These are phyloP conservation scores for Chalciporus chontae DNA, from an alignment of 768 basidiomycete species.

Conservation along the genomic window DNA sequence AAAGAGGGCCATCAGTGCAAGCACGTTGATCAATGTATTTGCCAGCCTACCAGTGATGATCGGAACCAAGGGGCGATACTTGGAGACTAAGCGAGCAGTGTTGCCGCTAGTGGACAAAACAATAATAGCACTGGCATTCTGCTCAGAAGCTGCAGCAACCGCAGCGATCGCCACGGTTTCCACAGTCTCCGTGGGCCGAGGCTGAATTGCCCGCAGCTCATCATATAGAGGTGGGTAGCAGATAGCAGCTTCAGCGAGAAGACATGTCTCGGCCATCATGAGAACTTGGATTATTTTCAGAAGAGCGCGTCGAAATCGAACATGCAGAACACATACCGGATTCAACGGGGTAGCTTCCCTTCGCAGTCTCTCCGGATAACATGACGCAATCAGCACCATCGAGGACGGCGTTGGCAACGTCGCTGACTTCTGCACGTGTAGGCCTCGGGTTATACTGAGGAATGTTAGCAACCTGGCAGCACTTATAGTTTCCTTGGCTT, in stretches of 20 bases:
- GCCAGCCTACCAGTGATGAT: constrained; percentile 80
- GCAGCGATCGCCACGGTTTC: constrained; percentile 97
- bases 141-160: constrained; percentile 93
- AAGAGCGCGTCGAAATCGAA: background rate
- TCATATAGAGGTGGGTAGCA: constrained; percentile 94
- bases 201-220: constrained; percentile 74
- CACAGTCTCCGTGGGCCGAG: constrained; percentile 86
- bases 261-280: constrained; percentile 99
- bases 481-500: constrained; percentile 18
- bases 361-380: constrained; percentile 99
- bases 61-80: constrained; percentile 90
- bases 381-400: constrained; percentile 99
- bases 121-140: constrained; percentile 90
- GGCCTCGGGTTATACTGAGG: constrained; percentile 93
- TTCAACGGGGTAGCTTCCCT: constrained; percentile 93
- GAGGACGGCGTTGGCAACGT: constrained; percentile 98
- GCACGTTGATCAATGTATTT: background rate
- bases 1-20: constrained; percentile 8
- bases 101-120: constrained; percentile 97
- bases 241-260: constrained; percentile 93
- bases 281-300: constrained; percentile 52
- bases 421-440: constrained; percentile 97
- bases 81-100: constrained; percentile 93
- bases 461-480: constrained; percentile 5
- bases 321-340: constrained; percentile 57